Evolutionary conservation across 345 rosid genomes (phyloP), one percentile per base, ranked within the genome.

Genomic region (Camelina neglecta): DNA sequence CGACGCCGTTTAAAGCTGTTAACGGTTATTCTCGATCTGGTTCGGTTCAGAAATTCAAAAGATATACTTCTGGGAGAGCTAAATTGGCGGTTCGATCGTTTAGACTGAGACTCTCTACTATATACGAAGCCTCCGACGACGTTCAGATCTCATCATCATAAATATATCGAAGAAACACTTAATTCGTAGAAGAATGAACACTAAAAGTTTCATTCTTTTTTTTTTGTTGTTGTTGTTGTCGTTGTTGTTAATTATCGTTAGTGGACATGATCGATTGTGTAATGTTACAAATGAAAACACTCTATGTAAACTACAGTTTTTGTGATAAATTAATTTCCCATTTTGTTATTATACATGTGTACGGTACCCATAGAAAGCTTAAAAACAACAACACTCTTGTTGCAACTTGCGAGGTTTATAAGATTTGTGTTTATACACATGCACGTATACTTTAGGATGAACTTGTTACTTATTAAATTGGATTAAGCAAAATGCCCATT

Each of bases 1-100:
- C 72, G 65, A 20, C 68, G 29, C 42, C 73, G 72, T 49, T 65
- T 15, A 72, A 50, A 15, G 6, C 3, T 36, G 12, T 53, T 0
- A 11, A 21, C 42, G 78, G 81, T 50, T 11, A 82, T 20, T 66
- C 87, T 29, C 86, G 93, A 75, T 87, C 93, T 4, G 82, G 73
- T 16, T 91, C 97, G 15, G 80, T 81, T 15, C 53, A 83, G 84
- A 88, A 39, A 72, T 7, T 84, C 42, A 88, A 77, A 33, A 86
- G 82, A 68, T 80, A 74, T 45, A 71, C 93, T 5, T 90, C 98
- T 3, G 82, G 81, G 65, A 75, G 93, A 66, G 85, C 93, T 3
- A 91, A 84, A 60, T 31, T 84, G 63, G 96, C 92, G 49, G 97
- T 84, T 70, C 87, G 93, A 1, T 91, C 98, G 7, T 91, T 91